Evolutionary conservation across 2,329 filamentous ascomycete species (phyloP).

Genomic region (Leptographium wingfieldii): DNA sequence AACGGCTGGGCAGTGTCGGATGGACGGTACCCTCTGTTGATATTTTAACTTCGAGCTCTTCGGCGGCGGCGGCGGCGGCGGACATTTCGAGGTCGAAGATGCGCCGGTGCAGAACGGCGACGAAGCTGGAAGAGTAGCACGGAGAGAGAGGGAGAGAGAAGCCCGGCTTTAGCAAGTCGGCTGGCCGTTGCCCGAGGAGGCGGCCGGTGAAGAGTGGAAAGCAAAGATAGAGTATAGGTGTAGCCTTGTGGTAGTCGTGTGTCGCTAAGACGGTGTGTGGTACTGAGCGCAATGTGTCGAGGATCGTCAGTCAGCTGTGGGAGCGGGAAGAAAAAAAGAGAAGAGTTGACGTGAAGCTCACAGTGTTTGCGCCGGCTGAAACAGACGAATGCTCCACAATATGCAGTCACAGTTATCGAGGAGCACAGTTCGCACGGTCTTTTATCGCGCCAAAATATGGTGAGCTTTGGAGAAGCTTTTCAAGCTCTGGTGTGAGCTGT

Average conservation of each 20-base stretch:
- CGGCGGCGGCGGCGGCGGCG: conserved; percentile 3
- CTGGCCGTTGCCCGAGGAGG: not conserved
- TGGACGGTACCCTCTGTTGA: conserved; percentile 31
- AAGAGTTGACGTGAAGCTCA: not conserved
- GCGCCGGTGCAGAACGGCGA: not conserved
- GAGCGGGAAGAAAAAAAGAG: not conserved
- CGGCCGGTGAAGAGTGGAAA: not conserved
- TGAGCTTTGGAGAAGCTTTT: not conserved
- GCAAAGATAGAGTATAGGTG: not conserved
- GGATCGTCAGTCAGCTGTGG: not conserved
- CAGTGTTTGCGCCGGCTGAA: not conserved
- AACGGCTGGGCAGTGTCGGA: not conserved
- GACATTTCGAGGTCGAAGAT: not conserved
- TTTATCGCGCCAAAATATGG: not conserved
- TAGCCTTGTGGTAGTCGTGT: not conserved
- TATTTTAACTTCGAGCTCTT: conserved; percentile 30
- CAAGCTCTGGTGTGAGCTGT: not conserved
- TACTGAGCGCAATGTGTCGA: not conserved
- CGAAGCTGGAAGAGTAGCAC: too few relatives aligned
- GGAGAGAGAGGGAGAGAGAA: not conserved
- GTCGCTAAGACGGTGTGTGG: not conserved
- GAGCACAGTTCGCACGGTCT: not conserved
- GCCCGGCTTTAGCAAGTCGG: too few relatives aligned
- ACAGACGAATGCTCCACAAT: not conserved
- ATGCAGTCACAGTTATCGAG: not conserved